Base-by-base conservation (phyloP, 208 protist genomes). In the Crithidia bombi region DNA sequence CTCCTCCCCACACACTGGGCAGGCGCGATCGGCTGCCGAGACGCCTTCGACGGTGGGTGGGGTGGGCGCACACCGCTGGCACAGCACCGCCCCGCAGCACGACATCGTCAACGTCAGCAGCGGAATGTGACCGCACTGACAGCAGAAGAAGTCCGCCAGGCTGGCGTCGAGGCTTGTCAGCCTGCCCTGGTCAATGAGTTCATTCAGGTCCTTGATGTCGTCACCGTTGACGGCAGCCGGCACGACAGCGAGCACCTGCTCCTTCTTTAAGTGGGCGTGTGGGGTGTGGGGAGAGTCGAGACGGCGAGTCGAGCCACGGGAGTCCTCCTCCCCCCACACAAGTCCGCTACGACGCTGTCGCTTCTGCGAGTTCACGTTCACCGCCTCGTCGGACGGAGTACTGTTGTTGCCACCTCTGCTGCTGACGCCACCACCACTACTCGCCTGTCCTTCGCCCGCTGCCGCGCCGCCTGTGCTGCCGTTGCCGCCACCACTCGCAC, bases 41-140 rank as follows among this genome's bases (percentile, higher is more conserved):
- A 81, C 79, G 9, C 64, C 76, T 23, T 78, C 71, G 7, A 81
- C 73, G 1, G 77, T 79, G 7, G 81, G 78, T 2, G 84, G 79
- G 15, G 82, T 82, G 0, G 90, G 86, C 25, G 75, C 80, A 68
- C 90, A 95, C 14, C 56, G 44, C 26, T 74, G 41, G 67, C 90
- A 95, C 33, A 95, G 21, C 43, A 92, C 64, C 5, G 79, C 78
- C n/a, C 85, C 90, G 61, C 90, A 95, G 71, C 90, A 95, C 6
- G 82, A 86, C 79, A 91, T 90, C 32, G 90, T 95, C 2, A 91
- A 69, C 47, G 85, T 92, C 28, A 81, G 55, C 12, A 57, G 55
- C 15, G 90, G 90, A 10, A 95, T 59, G 2, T 66, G 67, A n/a
- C 56, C 47, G 66, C 90, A 95, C 56, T 81, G 75, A 21, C 50